Evolutionary conservation across 257 asterid species (phyloP), one percentile per base, ranked within the genome.

Genomic region (Solanum infundibuliforme): DNA sequence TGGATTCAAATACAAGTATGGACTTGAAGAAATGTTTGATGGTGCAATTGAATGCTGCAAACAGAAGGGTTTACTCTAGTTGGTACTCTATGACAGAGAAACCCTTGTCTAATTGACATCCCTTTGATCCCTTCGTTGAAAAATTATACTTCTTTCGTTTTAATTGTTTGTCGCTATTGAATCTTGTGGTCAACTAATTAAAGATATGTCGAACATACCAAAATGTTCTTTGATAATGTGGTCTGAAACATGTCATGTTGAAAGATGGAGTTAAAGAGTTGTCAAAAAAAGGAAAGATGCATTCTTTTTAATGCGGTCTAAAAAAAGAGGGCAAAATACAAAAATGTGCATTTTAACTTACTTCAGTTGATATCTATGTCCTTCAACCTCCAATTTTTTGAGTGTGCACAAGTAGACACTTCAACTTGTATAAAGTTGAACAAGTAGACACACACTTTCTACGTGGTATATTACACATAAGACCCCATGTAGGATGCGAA

Each of bases 1-100:
- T 71, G 97, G 95, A 68, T 94, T 94, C 87, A 86, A 81, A 84
- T 93, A 65, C 43, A 90, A 92, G 77, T 88, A 94, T 8, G 95
- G 95, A 31, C 89, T 94, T 29, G 93, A 83, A 52, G 97, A 93
- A 77, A 93, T 94, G 91, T 92, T 91, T 43, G 95, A 93, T 72
- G 97, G 90, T 20, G 93, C 97, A 20, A 88, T 92, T 23, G 86
- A 88, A 36, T 55, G 92, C n/a, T 94, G 94, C 91, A 93, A 91
- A 60, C 89, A 91, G 13, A 93, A 77, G 88, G 90, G 88, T 9
- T 8, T 90, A 36, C 83, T 92, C n/a, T 88, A 90, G 85, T 85
- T 84, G 60, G 58, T 83, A 25, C 21, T 60, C 35, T 55, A 31
- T 32, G n/a, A 1, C 21, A 83, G 68, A 72, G 46, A 6, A 41